A percentile compares a stretch with the other conserved stretches of the same genome.
Conservation (phyloP, 257 asterid species). For the Primulina tabacum region DNA sequence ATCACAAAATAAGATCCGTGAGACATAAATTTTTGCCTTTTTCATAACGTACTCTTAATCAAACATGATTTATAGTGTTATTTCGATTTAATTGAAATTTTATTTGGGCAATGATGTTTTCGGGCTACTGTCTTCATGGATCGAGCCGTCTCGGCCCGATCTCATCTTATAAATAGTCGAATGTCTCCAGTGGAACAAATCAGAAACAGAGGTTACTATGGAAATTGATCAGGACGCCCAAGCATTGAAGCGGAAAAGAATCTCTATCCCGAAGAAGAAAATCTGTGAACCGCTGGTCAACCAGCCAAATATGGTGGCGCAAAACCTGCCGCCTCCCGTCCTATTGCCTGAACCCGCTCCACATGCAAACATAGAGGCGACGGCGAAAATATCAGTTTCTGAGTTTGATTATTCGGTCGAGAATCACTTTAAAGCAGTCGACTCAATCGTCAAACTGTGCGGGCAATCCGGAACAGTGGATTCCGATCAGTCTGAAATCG, state of each 20-base stretch:
- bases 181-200: no score
- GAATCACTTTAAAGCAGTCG: conserved; percentile 64
- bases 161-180: no score
- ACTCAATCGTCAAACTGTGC: conserved; percentile 47
- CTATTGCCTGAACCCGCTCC: conserved; percentile 21
- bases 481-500: conserved; percentile 41
- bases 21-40: no score
- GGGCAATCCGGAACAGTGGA: conserved; percentile 35
- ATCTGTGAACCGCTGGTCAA: conserved; percentile 3
- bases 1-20: no score
- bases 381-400: conserved; percentile 40
- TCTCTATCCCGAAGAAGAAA: conserved; percentile 16
- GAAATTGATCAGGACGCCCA: conserved; percentile 27
- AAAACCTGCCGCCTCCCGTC: conserved; percentile 6
- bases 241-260: conserved; percentile 23
- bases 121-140: no score
- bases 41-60: no score
- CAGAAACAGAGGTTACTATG: conserved; percentile 16
- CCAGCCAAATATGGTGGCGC: conserved; percentile 7
- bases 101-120: no score
- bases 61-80: no score
- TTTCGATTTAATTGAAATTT: no score
- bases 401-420: conserved; percentile 66
- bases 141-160: no score
- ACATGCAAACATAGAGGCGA: conserved; percentile 13